Conservation (phyloP, 2,329 filamentous ascomycete genomes). For the Colletotrichum shisoi region DNA sequence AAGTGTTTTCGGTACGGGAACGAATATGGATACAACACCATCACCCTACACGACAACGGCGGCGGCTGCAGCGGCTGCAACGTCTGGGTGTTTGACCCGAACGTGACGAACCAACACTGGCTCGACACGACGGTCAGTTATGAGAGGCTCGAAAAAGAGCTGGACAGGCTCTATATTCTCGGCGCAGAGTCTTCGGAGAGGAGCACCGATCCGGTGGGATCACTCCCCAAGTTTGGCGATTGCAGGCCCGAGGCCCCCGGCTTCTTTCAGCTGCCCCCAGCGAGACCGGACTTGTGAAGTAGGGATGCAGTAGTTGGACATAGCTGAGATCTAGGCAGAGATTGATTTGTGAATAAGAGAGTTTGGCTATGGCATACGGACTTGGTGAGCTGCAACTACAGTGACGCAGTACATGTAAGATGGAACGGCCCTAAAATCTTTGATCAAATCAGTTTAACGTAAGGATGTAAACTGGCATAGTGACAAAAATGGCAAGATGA, state of each 20-base stretch:
- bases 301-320: neutral
- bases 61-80: constrained; percentile 50
- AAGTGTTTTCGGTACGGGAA: constrained; percentile 51
- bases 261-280: neutral
- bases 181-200: constrained; percentile 40
- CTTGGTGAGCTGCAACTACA: too few species aligned
- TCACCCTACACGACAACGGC: constrained; percentile 40
- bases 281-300: constrained; percentile 6
- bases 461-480: too few species aligned
- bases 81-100: constrained; percentile 51
- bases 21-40: constrained; percentile 52
- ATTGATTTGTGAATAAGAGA: neutral
- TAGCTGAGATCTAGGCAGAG: neutral
- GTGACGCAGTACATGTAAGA: too few species aligned
- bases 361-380: too few species aligned
- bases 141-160: constrained; percentile 42
- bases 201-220: constrained; percentile 7
- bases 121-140: constrained; percentile 47
- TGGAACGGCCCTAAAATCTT: too few species aligned
- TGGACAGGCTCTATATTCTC: constrained; percentile 46
- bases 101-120: constrained; percentile 52
- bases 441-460: too few species aligned
- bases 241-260: neutral
- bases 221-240: constrained; percentile 13
- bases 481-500: too few species aligned